Conservation (phyloP, 495 filamentous ascomycete genomes). For the Hypoxylon intermedium region DNA sequence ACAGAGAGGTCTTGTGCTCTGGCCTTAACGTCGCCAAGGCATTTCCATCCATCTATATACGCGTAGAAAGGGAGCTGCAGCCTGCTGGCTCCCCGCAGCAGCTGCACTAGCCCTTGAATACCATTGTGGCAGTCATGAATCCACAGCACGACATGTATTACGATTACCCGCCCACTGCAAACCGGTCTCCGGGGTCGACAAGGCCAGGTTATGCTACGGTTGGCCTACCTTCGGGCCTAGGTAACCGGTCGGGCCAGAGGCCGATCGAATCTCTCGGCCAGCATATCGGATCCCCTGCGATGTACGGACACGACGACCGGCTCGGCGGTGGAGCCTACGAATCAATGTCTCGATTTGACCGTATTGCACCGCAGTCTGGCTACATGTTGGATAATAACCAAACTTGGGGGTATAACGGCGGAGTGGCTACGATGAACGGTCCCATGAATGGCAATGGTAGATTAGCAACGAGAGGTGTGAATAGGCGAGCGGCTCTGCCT, state of each 20-base stretch:
- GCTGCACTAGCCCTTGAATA: slow-evolving; percentile 34
- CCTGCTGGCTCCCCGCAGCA: slow-evolving; percentile 44
- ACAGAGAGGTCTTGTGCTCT: slow-evolving; percentile 3
- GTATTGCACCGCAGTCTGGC: slow-evolving; percentile 49
- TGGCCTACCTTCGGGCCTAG: slow-evolving; percentile 63
- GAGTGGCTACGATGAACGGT: slow-evolving; percentile 56
- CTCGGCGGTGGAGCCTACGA: slow-evolving; percentile 60
- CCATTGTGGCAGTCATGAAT: slow-evolving; percentile 58
- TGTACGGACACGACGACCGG: slow-evolving; percentile 60
- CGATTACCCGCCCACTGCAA: slow-evolving; percentile 44
- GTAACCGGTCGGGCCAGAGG: slow-evolving; percentile 68
- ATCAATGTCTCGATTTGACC: slow-evolving; percentile 59
- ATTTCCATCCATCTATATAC: slow-evolving; percentile 36
- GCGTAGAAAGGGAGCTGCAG: slow-evolving; percentile 43
- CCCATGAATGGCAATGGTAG: slow-evolving; percentile 57
- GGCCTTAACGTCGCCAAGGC: slow-evolving; percentile 11
- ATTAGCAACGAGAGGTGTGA: slow-evolving; percentile 49
- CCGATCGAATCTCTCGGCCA: slow-evolving; percentile 51
- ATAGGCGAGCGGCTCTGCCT: slow-evolving; percentile 55
- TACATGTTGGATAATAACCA: slow-evolving; percentile 56
- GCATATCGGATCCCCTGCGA: slow-evolving; percentile 51
- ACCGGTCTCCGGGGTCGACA: slow-evolving; percentile 52
- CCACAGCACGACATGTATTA: slow-evolving; percentile 61
- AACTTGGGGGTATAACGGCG: slow-evolving; percentile 58
- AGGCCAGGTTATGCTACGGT: slow-evolving; percentile 59